Evolutionary conservation across 805 yeast genomes (phyloP), one percentile per base, ranked within the genome.

Genomic region (Schwanniomyces pseudopolymorphus): DNA sequence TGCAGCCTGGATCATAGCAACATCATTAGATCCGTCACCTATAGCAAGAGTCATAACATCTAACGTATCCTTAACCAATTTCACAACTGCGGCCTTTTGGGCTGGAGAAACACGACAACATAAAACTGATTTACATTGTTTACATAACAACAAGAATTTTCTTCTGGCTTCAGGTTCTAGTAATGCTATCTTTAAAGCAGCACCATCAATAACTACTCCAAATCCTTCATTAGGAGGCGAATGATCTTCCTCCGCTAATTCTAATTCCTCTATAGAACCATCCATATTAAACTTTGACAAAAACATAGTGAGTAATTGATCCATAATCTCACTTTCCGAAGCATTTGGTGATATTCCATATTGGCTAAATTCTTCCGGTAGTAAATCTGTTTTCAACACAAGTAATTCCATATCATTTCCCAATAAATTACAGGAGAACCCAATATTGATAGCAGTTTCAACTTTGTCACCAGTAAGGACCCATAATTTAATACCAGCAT

Each of bases 31-130:
- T 45, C 96, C 96, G 67, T 87, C 96, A 55, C 96, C 96, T 61
- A 87, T 86, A 6, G 94, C 92, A 47, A 87, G 67, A 0, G 95
- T 87, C 91, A 87, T 87, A 24, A 87, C 96, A 52, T 81, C 83
- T 40, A 87, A 70, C 14, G 82, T 77, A 24, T 83, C 80, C 60
- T 85, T 87, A n/a, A 87, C 94, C 52, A 87, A 65, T 53, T 79
- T 83, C 24, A 87, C 92, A 46, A 87, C 92, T n/a, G 83, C 80
- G 13, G 94, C 94, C 60, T 87, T 87, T 60, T 87, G 96, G 35
- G 92, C 83, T 4, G 96, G 96, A 1, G 94, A 87, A 27, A 87
- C 96, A 69, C 96, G 80, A 65, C 96, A 87, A 67, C 96, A 87
- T 46, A 87, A 68, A 22, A 87, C 95, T 16, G 94, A 85, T 48